Percentiles rank a stretch among this genome's conserved stretches.
Evolutionary conservation across 768 basidiomycete species (phyloP).

Genomic region (Strobilomyces dryophilus): DNA sequence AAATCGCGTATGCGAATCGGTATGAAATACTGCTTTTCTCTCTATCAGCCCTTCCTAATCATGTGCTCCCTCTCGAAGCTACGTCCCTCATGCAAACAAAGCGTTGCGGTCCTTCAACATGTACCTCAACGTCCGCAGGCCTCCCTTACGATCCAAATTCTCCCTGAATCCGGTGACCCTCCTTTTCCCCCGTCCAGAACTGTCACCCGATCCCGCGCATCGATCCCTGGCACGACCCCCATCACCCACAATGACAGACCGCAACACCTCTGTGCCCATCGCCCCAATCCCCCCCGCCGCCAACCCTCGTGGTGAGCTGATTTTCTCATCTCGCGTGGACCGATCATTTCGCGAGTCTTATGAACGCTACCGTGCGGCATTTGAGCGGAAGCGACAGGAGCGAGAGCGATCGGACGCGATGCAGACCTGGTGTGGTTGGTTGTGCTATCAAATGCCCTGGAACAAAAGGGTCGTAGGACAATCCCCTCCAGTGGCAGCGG

Average conservation of each 20-base stretch:
- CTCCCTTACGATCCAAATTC: conserved; percentile 61
- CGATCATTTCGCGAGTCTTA: conserved; percentile 83
- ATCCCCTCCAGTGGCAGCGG: not conserved
- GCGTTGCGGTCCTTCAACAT: conserved; percentile 93
- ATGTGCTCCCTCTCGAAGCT: conserved; percentile 49
- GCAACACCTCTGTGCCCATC: conserved; percentile 43
- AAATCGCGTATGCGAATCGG: conserved; percentile 96
- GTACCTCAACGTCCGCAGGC: conserved; percentile 90
- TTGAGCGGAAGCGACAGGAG: conserved; percentile 75
- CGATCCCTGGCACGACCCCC: conserved; percentile 24
- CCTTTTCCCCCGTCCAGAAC: conserved; percentile 31
- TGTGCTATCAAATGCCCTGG: conserved; percentile 29
- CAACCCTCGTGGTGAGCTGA: conserved; percentile 94
- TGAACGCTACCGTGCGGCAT: conserved; percentile 84
- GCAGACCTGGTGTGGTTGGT: conserved; percentile 30
- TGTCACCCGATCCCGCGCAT: conserved; percentile 17
- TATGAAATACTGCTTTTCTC: conserved; percentile 37
- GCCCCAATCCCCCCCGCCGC: conserved; percentile 79
- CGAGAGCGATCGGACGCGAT: conserved; percentile 41
- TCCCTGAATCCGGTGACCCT: conserved; percentile 38
- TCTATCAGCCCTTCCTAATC: conserved; percentile 14
- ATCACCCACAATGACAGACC: conserved; percentile 34
- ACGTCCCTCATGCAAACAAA: conserved; percentile 93
- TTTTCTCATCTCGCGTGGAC: conserved; percentile 89
- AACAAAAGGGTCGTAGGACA: conserved; percentile 13